phyloP scores from a whole-genome alignment of 2,329 filamentous ascomycete species.

The Fusarium foetens region DNA sequence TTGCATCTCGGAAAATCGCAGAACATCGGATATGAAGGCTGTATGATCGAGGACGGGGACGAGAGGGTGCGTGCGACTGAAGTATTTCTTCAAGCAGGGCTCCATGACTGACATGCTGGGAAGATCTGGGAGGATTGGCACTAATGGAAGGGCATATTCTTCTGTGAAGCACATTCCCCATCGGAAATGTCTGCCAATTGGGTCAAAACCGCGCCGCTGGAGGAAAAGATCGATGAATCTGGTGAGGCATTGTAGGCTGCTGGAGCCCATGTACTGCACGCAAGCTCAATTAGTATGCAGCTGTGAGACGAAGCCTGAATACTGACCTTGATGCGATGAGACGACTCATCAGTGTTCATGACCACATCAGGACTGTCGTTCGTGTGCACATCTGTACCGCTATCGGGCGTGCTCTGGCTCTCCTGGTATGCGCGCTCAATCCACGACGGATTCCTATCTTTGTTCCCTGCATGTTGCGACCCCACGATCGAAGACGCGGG shows the following conservation, averaged over 20 bases:
- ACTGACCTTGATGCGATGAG: slow-evolving; percentile 37
- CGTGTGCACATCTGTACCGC: slow-evolving; percentile 10
- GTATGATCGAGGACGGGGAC: slow-evolving; percentile 31
- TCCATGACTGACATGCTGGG: slow-evolving; percentile 31
- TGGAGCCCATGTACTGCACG: slow-evolving; percentile 38
- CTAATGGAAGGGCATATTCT: slow-evolving; percentile 28
- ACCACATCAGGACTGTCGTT: slow-evolving; percentile 38
- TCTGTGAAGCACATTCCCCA: slow-evolving; percentile 40
- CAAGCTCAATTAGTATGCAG: neutral
- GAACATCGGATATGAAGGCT: slow-evolving; percentile 26
- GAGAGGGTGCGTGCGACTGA: slow-evolving; percentile 35
- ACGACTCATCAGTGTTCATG: slow-evolving; percentile 38
- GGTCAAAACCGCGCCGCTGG: slow-evolving; percentile 26
- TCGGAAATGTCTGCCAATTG: slow-evolving; percentile 33
- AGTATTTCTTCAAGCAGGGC: slow-evolving; percentile 34
- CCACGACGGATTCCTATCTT: slow-evolving; percentile 31
- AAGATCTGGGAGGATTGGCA: slow-evolving; percentile 25
- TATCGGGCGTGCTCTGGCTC: slow-evolving; percentile 23
- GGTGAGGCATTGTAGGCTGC: slow-evolving; percentile 35
- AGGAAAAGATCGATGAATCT: slow-evolving; percentile 34
- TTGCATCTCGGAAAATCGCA: slow-evolving; percentile 32
- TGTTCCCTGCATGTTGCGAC: slow-evolving; percentile 17
- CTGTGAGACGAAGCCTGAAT: neutral
- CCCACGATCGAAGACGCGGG: slow-evolving; percentile 28
- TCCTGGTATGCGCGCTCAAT: slow-evolving; percentile 38